These are phyloP conservation scores for Silene coronaria DNA, from an alignment of 179 eudicot genomes.

Conservation along the genomic window DNA sequence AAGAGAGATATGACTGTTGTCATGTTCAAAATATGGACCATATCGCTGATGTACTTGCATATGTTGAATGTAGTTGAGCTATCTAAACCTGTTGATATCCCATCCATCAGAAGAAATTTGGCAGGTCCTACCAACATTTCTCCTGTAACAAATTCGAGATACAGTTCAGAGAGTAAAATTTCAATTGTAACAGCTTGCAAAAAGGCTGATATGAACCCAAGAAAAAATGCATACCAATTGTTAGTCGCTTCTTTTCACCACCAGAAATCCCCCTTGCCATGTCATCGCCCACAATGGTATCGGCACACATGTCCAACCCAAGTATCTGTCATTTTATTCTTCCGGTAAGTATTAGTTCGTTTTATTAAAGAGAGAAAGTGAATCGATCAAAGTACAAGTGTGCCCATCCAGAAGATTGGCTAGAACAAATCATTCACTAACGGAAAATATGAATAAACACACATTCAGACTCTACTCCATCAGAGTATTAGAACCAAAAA, in stretches of 20 bases:
- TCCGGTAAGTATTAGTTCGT: too few species aligned
- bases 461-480: too few species aligned
- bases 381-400: too few species aligned
- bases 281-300: conserved; percentile 67
- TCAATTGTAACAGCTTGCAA: too few species aligned
- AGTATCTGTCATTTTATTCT: conserved; percentile 39
- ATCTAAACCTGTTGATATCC: conserved; percentile 76
- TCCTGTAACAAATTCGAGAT: conserved; percentile 30
- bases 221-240: conserved; percentile 41
- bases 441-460: too few species aligned
- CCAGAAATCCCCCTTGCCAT: conserved; percentile 90
- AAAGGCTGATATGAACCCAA: neutral
- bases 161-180: neutral
- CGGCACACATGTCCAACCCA: conserved; percentile 72
- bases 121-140: conserved; percentile 85
- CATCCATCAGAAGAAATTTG: conserved; percentile 66
- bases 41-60: conserved; percentile 61
- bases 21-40: conserved; percentile 64
- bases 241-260: conserved; percentile 82
- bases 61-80: conserved; percentile 73
- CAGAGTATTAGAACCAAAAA: too few species aligned
- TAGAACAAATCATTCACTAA: too few species aligned
- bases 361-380: too few species aligned
- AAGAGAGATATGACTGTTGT: conserved; percentile 77
- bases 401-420: too few species aligned